A percentile compares a stretch with the other conserved stretches of the same genome.
These are phyloP conservation scores for Sporothrix schenckii DNA, from an alignment of 2,329 filamentous ascomycete genomes.

Conservation along the genomic window DNA sequence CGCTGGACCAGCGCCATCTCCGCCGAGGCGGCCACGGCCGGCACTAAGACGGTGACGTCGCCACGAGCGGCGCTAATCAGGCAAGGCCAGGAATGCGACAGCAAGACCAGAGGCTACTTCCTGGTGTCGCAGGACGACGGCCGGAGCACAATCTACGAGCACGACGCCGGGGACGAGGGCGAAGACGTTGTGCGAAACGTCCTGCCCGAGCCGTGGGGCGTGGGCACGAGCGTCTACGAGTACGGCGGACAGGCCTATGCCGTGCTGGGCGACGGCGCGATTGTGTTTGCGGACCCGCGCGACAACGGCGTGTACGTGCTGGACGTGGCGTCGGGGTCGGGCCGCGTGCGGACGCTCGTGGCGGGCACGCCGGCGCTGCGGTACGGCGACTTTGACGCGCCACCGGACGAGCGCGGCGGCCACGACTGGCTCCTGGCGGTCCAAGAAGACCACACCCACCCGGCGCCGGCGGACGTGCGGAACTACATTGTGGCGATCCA, in stretches of 20 bases:
- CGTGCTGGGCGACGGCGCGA: slow-evolving; percentile 41
- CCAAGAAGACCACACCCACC: slow-evolving; percentile 54
- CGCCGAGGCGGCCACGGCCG: slow-evolving; percentile 44
- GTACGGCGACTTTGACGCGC: slow-evolving; percentile 52
- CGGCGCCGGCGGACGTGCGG: slow-evolving; percentile 42
- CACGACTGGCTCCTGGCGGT: slow-evolving; percentile 52
- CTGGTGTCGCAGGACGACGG: slow-evolving; percentile 48
- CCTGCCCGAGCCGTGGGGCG: slow-evolving; percentile 50
- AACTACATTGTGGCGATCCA: slow-evolving; percentile 50
- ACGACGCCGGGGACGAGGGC: slow-evolving; percentile 41
- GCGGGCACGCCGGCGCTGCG: slow-evolving; percentile 43
- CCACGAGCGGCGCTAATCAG: slow-evolving; percentile 41
- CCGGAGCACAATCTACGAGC: slow-evolving; percentile 47
- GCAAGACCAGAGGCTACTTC: slow-evolving; percentile 45
- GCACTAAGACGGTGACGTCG: slow-evolving; percentile 42
- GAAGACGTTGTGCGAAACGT: slow-evolving; percentile 42
- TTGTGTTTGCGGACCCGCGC: slow-evolving; percentile 52
- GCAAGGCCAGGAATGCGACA: too few relatives aligned
- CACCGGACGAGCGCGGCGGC: slow-evolving; percentile 32
- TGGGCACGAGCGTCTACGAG: slow-evolving; percentile 54
- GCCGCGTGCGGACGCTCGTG: slow-evolving; percentile 42
- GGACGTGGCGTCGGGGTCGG: slow-evolving; percentile 42
- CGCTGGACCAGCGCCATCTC: slow-evolving; percentile 48
- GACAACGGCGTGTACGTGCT: slow-evolving; percentile 51
- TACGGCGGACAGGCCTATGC: slow-evolving; percentile 55